Evolutionary conservation across 805 yeast genomes (phyloP), one percentile per base, ranked within the genome.

Genomic region (Suhomyces sp.): DNA sequence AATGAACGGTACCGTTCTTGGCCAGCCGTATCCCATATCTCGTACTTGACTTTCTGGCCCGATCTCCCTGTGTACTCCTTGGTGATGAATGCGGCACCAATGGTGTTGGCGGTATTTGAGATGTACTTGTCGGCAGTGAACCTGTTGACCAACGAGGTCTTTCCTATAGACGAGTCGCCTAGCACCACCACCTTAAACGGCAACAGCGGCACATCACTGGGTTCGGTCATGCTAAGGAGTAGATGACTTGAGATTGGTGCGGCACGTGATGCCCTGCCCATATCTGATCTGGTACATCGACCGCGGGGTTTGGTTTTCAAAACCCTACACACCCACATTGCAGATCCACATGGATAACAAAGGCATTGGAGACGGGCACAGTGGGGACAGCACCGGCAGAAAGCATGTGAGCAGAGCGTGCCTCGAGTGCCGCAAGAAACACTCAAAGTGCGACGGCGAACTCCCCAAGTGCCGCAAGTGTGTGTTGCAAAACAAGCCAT

Each of bases 71-170:
- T 70, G 56, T 73, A 65, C 13, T 83, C 64, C 66, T 91, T 96
- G 15, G 97, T 90, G 40, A 94, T 80, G 69, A 93, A 94, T 0
- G 98, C 99, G 4, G 99, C 99, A n/a, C 99, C 99, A 51, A 94
- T 94, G 1, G 99, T 94, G 44, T 96, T 88, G 60, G 96, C 90
- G 54, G 93, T 82, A 58, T 83, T 82, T 29, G 83, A 86, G 59
- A 90, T 94, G 66, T 93, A 94, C 0, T 83, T 71, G 60, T 84
- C 80, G 56, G 74, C 74, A 42, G 82, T 92, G 61, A 92, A 90
- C 49, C 97, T 74, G 58, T 88, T 88, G 1, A 90, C 91, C 8
- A 93, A 78, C 1, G 97, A 90, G 6, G 83, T 77, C 59, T 82
- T 87, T 47, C 88, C 89, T 17, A 78, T 86, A 0, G 84, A 78